These are phyloP conservation scores for Penicillium olsonii DNA, from an alignment of 2,329 filamentous ascomycete species.

Conservation along the genomic window DNA sequence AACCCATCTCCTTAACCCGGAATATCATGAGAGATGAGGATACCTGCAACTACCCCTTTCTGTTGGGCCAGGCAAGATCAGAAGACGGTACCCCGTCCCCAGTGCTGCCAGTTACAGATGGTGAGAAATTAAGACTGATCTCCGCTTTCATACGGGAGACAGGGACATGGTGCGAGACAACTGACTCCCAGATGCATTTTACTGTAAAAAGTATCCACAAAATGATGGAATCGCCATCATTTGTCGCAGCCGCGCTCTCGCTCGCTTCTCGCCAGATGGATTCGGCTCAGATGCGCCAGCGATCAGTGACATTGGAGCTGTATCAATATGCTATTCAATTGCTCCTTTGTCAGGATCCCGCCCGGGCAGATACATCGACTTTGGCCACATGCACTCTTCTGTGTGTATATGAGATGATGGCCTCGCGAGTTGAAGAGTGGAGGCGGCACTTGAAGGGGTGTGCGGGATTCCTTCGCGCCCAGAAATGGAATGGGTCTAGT, in stretches of 20 bases:
- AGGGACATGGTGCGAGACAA: conserved; percentile 18
- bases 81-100: background rate
- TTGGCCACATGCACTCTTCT: conserved; percentile 18
- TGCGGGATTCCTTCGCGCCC: conserved; percentile 9
- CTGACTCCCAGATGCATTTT: conserved; percentile 17
- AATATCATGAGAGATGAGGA: background rate
- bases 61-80: background rate
- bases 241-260: conserved; percentile 13
- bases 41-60: background rate
- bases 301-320: conserved; percentile 13
- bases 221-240: conserved; percentile 11
- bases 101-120: conserved; percentile 3
- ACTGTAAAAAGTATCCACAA: conserved; percentile 9
- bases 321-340: conserved; percentile 17
- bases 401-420: conserved; percentile 23
- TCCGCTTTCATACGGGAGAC: conserved; percentile 12
- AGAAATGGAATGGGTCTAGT: conserved; percentile 17
- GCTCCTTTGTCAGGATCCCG: conserved; percentile 12
- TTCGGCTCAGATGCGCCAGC: conserved; percentile 2
- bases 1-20: background rate
- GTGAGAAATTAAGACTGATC: conserved; percentile 9
- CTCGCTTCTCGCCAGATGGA: conserved; percentile 17
- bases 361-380: conserved; percentile 5
- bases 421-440: conserved; percentile 15
- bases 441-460: conserved; percentile 18